Conservation (phyloP, 2,329 filamentous ascomycete genomes). For the Fusarium equiseti region DNA sequence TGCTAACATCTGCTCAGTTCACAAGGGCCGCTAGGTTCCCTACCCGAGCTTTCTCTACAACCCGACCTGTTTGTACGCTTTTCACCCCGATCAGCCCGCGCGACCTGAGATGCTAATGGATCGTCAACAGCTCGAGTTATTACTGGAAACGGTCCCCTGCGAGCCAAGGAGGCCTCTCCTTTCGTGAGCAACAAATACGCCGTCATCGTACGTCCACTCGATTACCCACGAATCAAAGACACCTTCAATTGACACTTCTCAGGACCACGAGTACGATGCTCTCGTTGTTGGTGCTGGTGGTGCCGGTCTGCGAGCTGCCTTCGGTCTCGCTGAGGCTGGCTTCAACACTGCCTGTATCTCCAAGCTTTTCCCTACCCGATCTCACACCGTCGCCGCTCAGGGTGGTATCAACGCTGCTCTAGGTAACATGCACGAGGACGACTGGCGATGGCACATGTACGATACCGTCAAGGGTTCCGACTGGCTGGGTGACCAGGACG, state of each 20-base stretch:
- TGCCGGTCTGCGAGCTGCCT: slow-evolving; percentile 83
- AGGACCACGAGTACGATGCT: slow-evolving; percentile 99
- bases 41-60: slow-evolving; percentile 86
- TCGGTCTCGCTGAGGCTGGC: slow-evolving; percentile 87
- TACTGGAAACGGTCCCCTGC: slow-evolving; percentile 79
- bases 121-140: slow-evolving; percentile 78
- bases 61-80: slow-evolving; percentile 78
- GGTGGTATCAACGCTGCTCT: slow-evolving; percentile 90
- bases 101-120: slow-evolving; percentile 36
- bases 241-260: slow-evolving; percentile 43
- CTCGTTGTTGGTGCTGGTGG: slow-evolving; percentile 91
- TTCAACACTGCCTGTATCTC: slow-evolving; percentile 91
- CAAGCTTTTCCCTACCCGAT: slow-evolving; percentile 88
- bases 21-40: slow-evolving; percentile 72
- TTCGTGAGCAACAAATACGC: slow-evolving; percentile 92
- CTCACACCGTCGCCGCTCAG: slow-evolving; percentile 84
- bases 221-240: slow-evolving; percentile 7
- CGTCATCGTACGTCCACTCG: slow-evolving; percentile 78
- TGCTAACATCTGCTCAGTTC: slow-evolving; percentile 62
- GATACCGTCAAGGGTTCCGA: slow-evolving; percentile 98
- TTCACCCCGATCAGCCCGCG: slow-evolving; percentile 18
- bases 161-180: slow-evolving; percentile 92
- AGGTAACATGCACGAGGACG: slow-evolving; percentile 97
- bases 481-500: slow-evolving; percentile 97
- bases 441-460: slow-evolving; percentile 99